Percentiles rank a stretch among this genome's conserved stretches.
Evolutionary conservation across 176 grass and related monocot genomes (phyloP).

Genomic region (Poa annua): DNA sequence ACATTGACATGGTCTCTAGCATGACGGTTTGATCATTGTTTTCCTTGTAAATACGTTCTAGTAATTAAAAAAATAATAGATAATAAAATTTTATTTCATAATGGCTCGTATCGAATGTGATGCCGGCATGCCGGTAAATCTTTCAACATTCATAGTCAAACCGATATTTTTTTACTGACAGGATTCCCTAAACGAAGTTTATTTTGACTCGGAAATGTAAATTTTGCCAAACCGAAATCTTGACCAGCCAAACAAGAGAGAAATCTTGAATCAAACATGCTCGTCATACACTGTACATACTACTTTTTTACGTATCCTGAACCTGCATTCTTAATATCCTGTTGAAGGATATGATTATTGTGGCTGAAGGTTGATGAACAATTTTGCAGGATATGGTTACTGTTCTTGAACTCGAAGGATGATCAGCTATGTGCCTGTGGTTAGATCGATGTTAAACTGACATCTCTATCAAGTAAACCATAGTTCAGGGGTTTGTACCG

Average conservation of each 20-base stretch:
- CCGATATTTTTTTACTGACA: not conserved
- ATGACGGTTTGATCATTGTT: not conserved
- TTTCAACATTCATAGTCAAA: constrained; percentile 13
- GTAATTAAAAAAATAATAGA: not conserved
- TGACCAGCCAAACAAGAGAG: too few species aligned
- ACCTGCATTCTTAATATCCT: constrained; percentile 4
- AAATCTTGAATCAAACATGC: constrained; percentile 16
- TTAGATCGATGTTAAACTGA: constrained; percentile 5
- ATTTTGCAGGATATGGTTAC: constrained; percentile 27
- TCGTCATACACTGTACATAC: not conserved
- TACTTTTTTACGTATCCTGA: constrained; percentile 14
- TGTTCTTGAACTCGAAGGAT: constrained; percentile 12
- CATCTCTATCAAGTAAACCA: constrained; percentile 34
- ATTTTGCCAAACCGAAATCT: not conserved
- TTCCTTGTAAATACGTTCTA: not conserved
- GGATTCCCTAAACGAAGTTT: not conserved
- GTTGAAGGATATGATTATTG: constrained; percentile 30
- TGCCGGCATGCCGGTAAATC: not conserved
- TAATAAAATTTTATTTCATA: not conserved
- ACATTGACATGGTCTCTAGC: not conserved
- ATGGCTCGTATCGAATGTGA: not conserved
- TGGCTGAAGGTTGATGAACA: constrained; percentile 22
- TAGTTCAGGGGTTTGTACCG: not conserved
- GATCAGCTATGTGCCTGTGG: not conserved
- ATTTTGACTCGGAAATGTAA: not conserved